Conservation (phyloP, 257 asterid species). For the Linaria vulgaris region DNA sequence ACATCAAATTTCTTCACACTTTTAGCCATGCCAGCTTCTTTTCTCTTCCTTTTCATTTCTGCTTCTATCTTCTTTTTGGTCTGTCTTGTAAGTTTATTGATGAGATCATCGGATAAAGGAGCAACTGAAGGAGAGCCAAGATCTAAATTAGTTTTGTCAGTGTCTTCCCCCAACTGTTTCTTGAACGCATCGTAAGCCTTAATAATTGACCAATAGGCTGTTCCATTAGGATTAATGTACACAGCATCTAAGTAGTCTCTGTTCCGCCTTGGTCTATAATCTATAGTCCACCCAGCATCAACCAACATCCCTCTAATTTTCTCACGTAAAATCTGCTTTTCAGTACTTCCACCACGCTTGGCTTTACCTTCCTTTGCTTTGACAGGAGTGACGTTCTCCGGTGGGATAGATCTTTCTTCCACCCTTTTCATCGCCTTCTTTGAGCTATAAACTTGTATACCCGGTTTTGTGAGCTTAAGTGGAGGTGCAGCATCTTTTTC, state of each 20-base stretch:
- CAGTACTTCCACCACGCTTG: conserved; percentile 83
- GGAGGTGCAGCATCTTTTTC: conserved; percentile 58
- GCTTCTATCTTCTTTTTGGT: conserved; percentile 84
- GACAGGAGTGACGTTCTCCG: conserved; percentile 38
- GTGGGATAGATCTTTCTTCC: conserved; percentile 34
- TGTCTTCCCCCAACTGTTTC: conserved; percentile 63
- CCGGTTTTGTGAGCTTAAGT: conserved; percentile 69
- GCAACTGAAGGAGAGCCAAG: conserved; percentile 59
- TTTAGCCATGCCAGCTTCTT: conserved; percentile 41
- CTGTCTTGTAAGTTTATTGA: conserved; percentile 83
- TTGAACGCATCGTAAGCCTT: conserved; percentile 95
- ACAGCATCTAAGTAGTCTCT: conserved; percentile 97
- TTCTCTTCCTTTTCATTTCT: conserved; percentile 74
- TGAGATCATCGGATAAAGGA: conserved; percentile 73
- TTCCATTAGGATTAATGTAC: conserved; percentile 81
- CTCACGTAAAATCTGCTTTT: conserved; percentile 88
- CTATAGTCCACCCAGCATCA: conserved; percentile 86
- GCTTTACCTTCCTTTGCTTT: conserved; percentile 51
- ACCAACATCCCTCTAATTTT: conserved; percentile 79
- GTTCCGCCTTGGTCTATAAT: conserved; percentile 91
- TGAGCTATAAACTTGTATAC: conserved; percentile 47
- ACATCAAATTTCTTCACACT: conserved; percentile 36
- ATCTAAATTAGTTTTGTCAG: conserved; percentile 34
- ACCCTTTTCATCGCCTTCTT: conserved; percentile 58
- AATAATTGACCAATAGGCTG: conserved; percentile 95